Evolutionary conservation across 106 monocot species (phyloP).

Genomic region (Vanilla planifolia): DNA sequence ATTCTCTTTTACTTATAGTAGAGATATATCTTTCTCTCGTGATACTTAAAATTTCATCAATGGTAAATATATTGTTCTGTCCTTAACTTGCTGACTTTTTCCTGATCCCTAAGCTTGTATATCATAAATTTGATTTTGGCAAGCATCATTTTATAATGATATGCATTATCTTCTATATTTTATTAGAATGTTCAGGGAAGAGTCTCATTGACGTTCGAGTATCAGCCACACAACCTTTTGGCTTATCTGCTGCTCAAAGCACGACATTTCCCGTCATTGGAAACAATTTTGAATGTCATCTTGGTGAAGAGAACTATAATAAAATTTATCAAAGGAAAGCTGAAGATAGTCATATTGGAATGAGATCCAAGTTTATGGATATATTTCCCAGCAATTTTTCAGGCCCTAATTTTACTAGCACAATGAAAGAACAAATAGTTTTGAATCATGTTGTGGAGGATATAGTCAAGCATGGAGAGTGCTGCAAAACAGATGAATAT

Average conservation of each 20-base stretch:
- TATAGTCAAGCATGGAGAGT: slow-evolving; percentile 9
- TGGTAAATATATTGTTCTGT: too few species aligned
- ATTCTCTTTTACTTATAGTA: too few species aligned
- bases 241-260: slow-evolving; percentile 36
- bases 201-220: slow-evolving; percentile 42
- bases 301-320: slow-evolving; percentile 2
- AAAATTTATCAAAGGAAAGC: not conserved
- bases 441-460: not conserved
- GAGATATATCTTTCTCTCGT: too few species aligned
- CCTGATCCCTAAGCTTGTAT: too few species aligned
- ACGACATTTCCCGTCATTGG: too few species aligned
- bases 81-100: too few species aligned
- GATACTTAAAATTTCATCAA: too few species aligned
- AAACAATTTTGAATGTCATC: not conserved
- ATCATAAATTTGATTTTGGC: too few species aligned
- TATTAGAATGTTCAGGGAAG: slow-evolving; percentile 42
- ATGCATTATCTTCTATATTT: slow-evolving; percentile 1
- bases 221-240: slow-evolving; percentile 44
- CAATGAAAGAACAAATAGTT: slow-evolving; percentile 3
- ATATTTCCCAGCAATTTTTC: slow-evolving; percentile 4
- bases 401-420: slow-evolving; percentile 2
- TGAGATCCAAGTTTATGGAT: not conserved
- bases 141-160: not conserved
- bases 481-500: too few species aligned
- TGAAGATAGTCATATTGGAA: not conserved